Percentiles rank a stretch among this genome's conserved stretches.
phyloP scores from a whole-genome alignment of 768 basidiomycete species.

The Trametes gibbosa region DNA sequence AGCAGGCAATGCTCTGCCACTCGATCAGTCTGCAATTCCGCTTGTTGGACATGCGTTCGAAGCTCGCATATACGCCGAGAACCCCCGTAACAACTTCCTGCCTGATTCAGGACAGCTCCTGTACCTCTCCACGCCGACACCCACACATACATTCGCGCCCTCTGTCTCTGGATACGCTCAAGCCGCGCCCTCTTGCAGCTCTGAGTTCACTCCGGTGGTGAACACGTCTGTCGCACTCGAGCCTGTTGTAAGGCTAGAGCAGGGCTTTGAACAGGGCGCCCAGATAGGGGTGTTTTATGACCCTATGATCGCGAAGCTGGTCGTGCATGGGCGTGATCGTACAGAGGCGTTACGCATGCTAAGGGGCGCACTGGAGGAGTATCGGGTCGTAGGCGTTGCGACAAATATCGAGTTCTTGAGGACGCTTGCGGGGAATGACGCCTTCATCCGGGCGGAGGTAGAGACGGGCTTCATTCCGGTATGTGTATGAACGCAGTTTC shows the following conservation, averaged over 20 bases:
- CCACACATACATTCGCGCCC: slow-evolving; percentile 69
- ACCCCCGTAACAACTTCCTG: slow-evolving; percentile 88
- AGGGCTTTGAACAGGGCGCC: slow-evolving; percentile 79
- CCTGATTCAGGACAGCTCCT: slow-evolving; percentile 85
- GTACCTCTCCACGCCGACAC: slow-evolving; percentile 76
- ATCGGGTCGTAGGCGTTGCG: slow-evolving; percentile 86
- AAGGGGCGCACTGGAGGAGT: slow-evolving; percentile 79
- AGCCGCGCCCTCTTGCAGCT: not conserved
- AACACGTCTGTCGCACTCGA: slow-evolving; percentile 30
- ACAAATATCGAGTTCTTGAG: slow-evolving; percentile 91
- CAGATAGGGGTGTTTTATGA: slow-evolving; percentile 89
- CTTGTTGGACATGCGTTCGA: slow-evolving; percentile 93
- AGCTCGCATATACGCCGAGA: slow-evolving; percentile 94
- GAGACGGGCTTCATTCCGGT: slow-evolving; percentile 94
- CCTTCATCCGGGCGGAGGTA: slow-evolving; percentile 76
- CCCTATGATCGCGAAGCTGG: slow-evolving; percentile 89
- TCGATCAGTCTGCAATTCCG: slow-evolving; percentile 74
- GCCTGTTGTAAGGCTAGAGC: slow-evolving; percentile 80
- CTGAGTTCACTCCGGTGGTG: slow-evolving; percentile 19
- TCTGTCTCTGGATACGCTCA: slow-evolving; percentile 31
- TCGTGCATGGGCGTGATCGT: slow-evolving; percentile 83
- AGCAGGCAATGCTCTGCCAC: slow-evolving; percentile 81
- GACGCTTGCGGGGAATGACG: slow-evolving; percentile 68
- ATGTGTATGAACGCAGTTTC: slow-evolving; percentile 14
- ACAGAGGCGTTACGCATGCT: slow-evolving; percentile 81